These are phyloP conservation scores for Chytriomyces hyalinus DNA, from an alignment of 192 early-diverging fungal species.

Conservation along the genomic window DNA sequence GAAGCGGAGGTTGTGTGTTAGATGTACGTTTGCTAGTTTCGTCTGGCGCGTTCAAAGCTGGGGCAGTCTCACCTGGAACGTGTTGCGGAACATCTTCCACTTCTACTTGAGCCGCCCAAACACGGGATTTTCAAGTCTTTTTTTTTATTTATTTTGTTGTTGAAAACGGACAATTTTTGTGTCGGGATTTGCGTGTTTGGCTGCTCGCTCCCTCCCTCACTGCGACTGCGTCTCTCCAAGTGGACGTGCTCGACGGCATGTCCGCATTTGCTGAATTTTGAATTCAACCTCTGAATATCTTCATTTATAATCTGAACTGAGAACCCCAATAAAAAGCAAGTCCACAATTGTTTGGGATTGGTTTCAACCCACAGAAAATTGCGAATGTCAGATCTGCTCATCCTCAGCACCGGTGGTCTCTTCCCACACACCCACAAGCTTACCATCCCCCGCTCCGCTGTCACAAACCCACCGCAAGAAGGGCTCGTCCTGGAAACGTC, in stretches of 20 bases:
- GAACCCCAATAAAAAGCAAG: too few species aligned
- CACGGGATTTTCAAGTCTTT: background rate
- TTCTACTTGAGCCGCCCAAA: background rate
- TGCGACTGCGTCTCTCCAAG: background rate
- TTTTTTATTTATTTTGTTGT: background rate
- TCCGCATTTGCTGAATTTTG: too few species aligned
- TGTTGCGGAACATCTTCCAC: conserved; percentile 74
- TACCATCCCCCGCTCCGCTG: background rate
- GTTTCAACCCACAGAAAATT: too few species aligned
- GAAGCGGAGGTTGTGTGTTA: background rate
- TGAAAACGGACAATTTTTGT: too few species aligned
- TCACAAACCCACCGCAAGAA: background rate
- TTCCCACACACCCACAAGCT: conserved; percentile 19
- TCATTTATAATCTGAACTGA: too few species aligned
- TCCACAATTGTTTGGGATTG: too few species aligned
- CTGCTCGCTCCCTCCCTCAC: background rate
- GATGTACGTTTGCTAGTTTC: background rate
- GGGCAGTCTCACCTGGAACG: conserved; percentile 68
- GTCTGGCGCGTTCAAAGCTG: background rate
- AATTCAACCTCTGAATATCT: too few species aligned
- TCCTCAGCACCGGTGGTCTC: conserved; percentile 2
- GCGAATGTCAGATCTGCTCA: background rate
- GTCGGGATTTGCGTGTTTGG: background rate
- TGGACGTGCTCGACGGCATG: too few species aligned
- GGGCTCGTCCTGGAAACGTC: background rate